These are phyloP conservation scores for Claviceps digitariae DNA, from an alignment of 2,329 filamentous ascomycete genomes.

Conservation along the genomic window DNA sequence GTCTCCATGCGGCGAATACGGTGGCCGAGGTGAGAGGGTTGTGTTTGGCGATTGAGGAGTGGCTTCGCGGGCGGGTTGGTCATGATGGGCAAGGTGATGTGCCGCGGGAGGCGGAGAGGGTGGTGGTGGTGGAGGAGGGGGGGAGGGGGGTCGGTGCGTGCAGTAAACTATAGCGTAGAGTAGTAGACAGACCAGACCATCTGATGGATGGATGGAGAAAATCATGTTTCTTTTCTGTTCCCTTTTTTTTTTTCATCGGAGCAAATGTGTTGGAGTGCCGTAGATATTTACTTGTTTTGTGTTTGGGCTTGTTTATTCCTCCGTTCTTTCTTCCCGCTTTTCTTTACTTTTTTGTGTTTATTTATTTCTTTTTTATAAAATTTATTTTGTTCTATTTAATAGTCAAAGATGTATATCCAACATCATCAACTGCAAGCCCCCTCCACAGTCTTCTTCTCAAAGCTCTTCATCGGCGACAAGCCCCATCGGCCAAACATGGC, in stretches of 20 bases:
- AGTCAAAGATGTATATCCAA: no score
- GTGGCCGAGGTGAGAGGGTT: constrained; percentile 40
- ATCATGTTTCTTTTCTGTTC: no score
- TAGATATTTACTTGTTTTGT: no score
- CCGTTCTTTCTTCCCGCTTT: no score
- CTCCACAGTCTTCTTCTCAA: constrained; percentile 20
- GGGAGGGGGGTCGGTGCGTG: background rate
- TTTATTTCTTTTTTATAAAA: no score
- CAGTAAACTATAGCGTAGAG: constrained; percentile 7
- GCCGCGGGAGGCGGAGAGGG: background rate
- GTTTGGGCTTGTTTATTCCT: no score
- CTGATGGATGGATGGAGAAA: no score
- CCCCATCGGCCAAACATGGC: constrained; percentile 78
- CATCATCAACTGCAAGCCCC: constrained; percentile 7
- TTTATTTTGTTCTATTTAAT: no score
- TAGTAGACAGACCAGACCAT: background rate
- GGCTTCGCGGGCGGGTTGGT: constrained; percentile 21
- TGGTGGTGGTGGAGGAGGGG: background rate
- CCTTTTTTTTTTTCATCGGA: no score
- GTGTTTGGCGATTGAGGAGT: constrained; percentile 31
- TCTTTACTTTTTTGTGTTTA: no score
- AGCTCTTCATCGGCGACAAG: constrained; percentile 58
- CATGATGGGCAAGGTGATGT: no score
- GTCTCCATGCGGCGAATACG: constrained; percentile 55
- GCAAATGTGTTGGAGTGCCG: no score